Evolutionary conservation across 495 filamentous ascomycete species (phyloP).

Genomic region (Xylaria cubensis): DNA sequence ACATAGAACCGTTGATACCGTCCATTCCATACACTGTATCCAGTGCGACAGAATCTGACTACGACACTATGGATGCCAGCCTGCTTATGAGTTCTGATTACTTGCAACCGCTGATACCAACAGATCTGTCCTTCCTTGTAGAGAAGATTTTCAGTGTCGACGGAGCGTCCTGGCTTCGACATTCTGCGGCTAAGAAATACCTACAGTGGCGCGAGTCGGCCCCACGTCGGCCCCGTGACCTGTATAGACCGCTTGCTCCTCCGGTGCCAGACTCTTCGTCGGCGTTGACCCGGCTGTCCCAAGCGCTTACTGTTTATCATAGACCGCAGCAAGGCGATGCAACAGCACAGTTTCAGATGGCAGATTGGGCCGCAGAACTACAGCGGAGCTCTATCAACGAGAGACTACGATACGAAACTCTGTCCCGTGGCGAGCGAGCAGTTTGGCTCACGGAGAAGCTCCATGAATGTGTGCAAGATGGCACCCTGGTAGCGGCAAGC

Average conservation of each 20-base stretch:
- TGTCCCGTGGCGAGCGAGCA: slow-evolving; percentile 75
- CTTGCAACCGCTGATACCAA: slow-evolving; percentile 78
- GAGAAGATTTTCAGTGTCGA: slow-evolving; percentile 77
- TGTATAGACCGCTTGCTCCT: slow-evolving; percentile 38
- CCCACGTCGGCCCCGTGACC: slow-evolving; percentile 35
- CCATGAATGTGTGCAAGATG: slow-evolving; percentile 75
- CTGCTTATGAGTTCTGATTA: slow-evolving; percentile 95
- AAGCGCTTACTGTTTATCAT: slow-evolving; percentile 73
- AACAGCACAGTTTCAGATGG: slow-evolving; percentile 79
- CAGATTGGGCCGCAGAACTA: slow-evolving; percentile 89
- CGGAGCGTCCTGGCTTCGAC: slow-evolving; percentile 83
- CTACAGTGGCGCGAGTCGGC: slow-evolving; percentile 64
- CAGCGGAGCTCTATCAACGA: slow-evolving; percentile 85
- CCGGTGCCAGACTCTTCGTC: slow-evolving; percentile 22
- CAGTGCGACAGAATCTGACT: slow-evolving; percentile 74
- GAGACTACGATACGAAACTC: slow-evolving; percentile 73
- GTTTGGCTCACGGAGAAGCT: slow-evolving; percentile 80
- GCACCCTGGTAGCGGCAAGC: slow-evolving; percentile 60
- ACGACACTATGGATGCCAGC: slow-evolving; percentile 93
- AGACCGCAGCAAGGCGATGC: slow-evolving; percentile 79
- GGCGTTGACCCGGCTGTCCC: slow-evolving; percentile 49
- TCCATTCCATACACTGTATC: slow-evolving; percentile 78
- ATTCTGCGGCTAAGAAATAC: slow-evolving; percentile 86
- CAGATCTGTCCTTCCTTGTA: slow-evolving; percentile 77
- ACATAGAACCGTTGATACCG: slow-evolving; percentile 28